Conservation (phyloP, 139 green algal genomes). For the Coelastrella sp. region DNA sequence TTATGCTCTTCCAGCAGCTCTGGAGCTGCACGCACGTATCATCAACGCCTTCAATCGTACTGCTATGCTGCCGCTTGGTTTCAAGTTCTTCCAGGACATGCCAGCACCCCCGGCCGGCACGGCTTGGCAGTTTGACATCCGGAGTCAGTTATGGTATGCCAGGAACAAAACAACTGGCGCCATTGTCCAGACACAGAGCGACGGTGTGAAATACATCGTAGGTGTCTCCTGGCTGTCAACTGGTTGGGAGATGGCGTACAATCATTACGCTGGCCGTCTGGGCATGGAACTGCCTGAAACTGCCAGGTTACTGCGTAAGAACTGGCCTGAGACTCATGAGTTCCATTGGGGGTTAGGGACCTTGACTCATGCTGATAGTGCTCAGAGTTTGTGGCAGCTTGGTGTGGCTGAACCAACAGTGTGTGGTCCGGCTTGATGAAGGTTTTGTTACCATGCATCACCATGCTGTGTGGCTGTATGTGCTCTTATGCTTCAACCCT, state of each 20-base stretch:
- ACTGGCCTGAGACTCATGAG: conserved; percentile 16
- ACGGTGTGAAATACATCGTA: conserved; percentile 41
- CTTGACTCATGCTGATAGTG: conserved; percentile 27
- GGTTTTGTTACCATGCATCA: background rate
- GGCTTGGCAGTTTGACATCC: conserved; percentile 21
- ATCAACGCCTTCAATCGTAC: conserved; percentile 1
- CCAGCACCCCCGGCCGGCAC: conserved; percentile 2
- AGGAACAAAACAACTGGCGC: background rate
- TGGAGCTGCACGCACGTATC: conserved; percentile 40
- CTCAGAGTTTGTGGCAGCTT: background rate
- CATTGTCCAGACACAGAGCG: background rate
- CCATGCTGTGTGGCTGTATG: background rate
- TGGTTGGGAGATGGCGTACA: conserved; percentile 27
- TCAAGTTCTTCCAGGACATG: conserved; percentile 34
- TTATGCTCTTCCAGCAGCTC: background rate
- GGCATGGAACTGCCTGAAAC: conserved; percentile 45
- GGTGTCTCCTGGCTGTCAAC: conserved; percentile 37
- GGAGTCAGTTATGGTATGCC: conserved; percentile 6
- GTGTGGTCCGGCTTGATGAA: background rate
- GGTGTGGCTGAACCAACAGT: background rate
- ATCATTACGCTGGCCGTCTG: conserved; percentile 17
- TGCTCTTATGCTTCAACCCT: no score
- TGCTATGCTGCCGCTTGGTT: conserved; percentile 5
- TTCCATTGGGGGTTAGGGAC: conserved; percentile 39
- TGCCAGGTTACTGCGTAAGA: conserved; percentile 4